These are phyloP conservation scores for Penicillium paxilli DNA, from an alignment of 495 filamentous ascomycete species.

Conservation along the genomic window DNA sequence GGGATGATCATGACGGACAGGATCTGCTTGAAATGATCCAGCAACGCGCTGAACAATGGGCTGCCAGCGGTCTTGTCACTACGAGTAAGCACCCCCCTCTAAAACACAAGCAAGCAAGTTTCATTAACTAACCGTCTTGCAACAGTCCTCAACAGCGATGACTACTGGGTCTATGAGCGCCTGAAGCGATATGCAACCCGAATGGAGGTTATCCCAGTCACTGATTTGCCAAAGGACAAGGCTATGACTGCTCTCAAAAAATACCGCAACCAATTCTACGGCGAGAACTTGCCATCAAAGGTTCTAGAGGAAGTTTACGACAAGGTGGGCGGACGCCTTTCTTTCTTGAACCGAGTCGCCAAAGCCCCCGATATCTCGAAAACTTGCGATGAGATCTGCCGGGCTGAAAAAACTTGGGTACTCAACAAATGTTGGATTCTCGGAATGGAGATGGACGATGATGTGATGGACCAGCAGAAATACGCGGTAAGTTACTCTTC, in stretches of 20 bases:
- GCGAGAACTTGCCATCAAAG: constrained; percentile 51
- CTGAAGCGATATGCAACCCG: constrained; percentile 86
- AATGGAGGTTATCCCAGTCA: constrained; percentile 84
- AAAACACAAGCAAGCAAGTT: background rate
- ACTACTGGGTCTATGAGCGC: constrained; percentile 97
- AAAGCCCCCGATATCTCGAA: constrained; percentile 73
- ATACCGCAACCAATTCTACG: constrained; percentile 71
- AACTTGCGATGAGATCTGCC: constrained; percentile 76
- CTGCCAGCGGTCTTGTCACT: constrained; percentile 82
- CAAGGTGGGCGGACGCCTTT: constrained; percentile 80
- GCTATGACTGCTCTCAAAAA: constrained; percentile 73
- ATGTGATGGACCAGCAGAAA: constrained; percentile 99
- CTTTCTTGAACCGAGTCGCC: constrained; percentile 83
- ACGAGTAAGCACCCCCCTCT: constrained; percentile 43
- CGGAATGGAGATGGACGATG: constrained; percentile 92
- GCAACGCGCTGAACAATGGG: constrained; percentile 94
- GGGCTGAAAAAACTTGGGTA: constrained; percentile 89
- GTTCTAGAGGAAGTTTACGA: constrained; percentile 77
- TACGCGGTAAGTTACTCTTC: constrained; percentile 63
- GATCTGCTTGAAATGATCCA: constrained; percentile 93
- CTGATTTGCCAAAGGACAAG: constrained; percentile 74
- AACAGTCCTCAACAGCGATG: constrained; percentile 83
- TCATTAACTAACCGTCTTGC: background rate
- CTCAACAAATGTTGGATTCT: constrained; percentile 94
- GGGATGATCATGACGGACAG: constrained; percentile 87